Conservation (phyloP, 2,329 filamentous ascomycete species). For the Pyricularia pennisetigena region DNA sequence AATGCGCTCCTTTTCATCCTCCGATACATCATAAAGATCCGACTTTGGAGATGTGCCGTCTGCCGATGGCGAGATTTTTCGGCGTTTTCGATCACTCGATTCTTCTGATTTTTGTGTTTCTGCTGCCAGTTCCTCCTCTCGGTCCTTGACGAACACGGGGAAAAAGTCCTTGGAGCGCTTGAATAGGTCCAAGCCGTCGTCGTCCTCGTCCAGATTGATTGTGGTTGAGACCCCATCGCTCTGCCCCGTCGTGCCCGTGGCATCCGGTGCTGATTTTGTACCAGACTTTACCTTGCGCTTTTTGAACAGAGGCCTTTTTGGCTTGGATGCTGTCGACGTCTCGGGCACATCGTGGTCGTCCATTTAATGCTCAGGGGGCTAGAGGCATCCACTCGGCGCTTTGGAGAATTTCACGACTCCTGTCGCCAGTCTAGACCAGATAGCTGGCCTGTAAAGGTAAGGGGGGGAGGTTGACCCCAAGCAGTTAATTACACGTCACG, state of each 20-base stretch:
- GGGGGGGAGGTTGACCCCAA: background rate
- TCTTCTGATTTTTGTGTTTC: slow-evolving; percentile 23
- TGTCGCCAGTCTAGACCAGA: background rate
- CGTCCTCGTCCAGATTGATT: slow-evolving; percentile 12
- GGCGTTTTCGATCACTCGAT: slow-evolving; percentile 13
- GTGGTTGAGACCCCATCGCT: background rate
- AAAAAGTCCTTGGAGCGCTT: slow-evolving; percentile 40
- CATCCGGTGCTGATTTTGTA: background rate
- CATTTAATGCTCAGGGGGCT: background rate
- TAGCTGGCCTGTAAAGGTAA: background rate
- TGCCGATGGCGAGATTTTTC: slow-evolving; percentile 10
- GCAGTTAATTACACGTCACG: background rate
- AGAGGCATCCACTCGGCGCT: background rate
- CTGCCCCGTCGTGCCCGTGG: background rate
- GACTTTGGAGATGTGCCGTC: slow-evolving; percentile 5
- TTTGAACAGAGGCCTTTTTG: slow-evolving; percentile 11
- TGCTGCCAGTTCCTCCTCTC: slow-evolving; percentile 6
- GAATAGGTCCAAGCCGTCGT: slow-evolving; percentile 35
- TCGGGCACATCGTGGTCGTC: background rate
- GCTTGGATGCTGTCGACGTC: slow-evolving; percentile 5
- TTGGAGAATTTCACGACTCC: background rate
- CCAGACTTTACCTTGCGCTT: slow-evolving; percentile 7
- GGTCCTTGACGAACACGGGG: slow-evolving; percentile 17
- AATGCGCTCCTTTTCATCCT: background rate
- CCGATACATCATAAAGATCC: slow-evolving; percentile 4